phyloP scores from a whole-genome alignment of 2,329 filamentous ascomycete genomes.

The Fusarium odoratissimum region DNA sequence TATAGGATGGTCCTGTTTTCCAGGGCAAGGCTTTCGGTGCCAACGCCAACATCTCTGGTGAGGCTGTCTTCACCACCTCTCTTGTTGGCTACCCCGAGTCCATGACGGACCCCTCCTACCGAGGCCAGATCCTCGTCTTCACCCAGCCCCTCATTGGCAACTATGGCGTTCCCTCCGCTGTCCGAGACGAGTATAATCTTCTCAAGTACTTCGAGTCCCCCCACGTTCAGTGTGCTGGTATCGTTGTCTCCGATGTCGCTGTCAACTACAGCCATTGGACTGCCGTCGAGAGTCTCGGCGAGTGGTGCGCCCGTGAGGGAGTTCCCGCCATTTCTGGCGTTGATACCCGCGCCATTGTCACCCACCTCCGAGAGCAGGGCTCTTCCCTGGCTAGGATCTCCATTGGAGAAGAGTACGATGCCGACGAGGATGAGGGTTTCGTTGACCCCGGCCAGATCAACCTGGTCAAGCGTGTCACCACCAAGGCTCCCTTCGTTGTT shows the following conservation, averaged over 20 bases:
- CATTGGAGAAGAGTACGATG: conserved; percentile 97
- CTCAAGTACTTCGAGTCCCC: conserved; percentile 99
- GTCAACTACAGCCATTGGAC: conserved; percentile 98
- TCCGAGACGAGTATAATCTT: conserved; percentile 87
- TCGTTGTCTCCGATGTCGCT: conserved; percentile 95
- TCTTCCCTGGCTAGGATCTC: conserved; percentile 95
- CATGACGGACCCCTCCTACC: conserved; percentile 88
- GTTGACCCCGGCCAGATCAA: conserved; percentile 97
- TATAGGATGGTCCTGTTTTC: conserved; percentile 91
- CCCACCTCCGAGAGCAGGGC: conserved; percentile 93
- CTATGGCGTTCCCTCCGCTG: conserved; percentile 92
- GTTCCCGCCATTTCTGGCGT: conserved; percentile 97
- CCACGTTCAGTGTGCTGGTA: conserved; percentile 94
- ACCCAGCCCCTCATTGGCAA: conserved; percentile 98
- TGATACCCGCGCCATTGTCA: conserved; percentile 96
- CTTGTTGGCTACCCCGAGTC: conserved; percentile 98
- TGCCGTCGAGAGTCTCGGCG: conserved; percentile 89
- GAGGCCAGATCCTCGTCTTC: conserved; percentile 97
- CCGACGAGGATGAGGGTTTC: conserved; percentile 96
- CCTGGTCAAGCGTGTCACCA: conserved; percentile 94
- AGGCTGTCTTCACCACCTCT: conserved; percentile 98
- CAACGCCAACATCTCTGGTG: conserved; percentile 95
- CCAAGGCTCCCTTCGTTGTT: conserved; percentile 97
- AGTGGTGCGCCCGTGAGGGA: conserved; percentile 97
- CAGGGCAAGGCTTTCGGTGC: conserved; percentile 97